Evolutionary conservation across 2,329 filamentous ascomycete genomes (phyloP).

Genomic region (Lasiodiplodia sp.): DNA sequence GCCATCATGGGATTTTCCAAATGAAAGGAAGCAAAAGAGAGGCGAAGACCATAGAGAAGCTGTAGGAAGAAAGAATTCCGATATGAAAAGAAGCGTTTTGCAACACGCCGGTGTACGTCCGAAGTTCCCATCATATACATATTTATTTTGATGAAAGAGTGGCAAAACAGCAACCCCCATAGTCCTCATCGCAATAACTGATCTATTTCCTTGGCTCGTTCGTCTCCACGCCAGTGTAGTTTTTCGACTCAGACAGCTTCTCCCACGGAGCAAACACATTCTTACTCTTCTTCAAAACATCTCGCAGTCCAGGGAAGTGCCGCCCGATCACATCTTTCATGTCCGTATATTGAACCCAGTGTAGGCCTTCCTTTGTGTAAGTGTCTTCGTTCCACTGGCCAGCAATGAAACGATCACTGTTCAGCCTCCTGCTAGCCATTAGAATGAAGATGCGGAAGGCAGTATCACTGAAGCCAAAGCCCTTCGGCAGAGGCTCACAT

Average conservation of each 20-base stretch:
- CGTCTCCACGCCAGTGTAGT: conserved; percentile 40
- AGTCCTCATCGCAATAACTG: background rate
- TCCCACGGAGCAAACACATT: conserved; percentile 49
- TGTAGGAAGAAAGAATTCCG: no score
- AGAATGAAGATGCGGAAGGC: conserved; percentile 57
- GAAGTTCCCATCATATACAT: no score
- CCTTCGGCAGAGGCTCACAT: conserved; percentile 53
- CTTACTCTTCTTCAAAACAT: conserved; percentile 39
- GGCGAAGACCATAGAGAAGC: no score
- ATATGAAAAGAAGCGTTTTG: no score
- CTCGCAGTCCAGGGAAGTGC: conserved; percentile 53
- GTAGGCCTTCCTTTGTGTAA: conserved; percentile 52
- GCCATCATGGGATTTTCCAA: no score
- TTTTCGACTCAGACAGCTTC: conserved; percentile 36
- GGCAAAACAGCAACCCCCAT: background rate
- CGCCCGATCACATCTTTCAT: conserved; percentile 55
- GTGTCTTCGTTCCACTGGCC: conserved; percentile 50
- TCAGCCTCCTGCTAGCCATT: conserved; percentile 53
- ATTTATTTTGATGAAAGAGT: background rate
- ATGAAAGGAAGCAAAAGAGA: no score
- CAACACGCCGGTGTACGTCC: background rate
- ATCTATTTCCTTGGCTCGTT: conserved; percentile 33
- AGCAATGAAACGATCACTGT: conserved; percentile 57
- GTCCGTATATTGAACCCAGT: conserved; percentile 52
- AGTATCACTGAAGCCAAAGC: conserved; percentile 59